A percentile compares a stretch with the other conserved stretches of the same genome.
Conservation (phyloP, 805 yeast genomes). For the Yueomyces sp. region DNA sequence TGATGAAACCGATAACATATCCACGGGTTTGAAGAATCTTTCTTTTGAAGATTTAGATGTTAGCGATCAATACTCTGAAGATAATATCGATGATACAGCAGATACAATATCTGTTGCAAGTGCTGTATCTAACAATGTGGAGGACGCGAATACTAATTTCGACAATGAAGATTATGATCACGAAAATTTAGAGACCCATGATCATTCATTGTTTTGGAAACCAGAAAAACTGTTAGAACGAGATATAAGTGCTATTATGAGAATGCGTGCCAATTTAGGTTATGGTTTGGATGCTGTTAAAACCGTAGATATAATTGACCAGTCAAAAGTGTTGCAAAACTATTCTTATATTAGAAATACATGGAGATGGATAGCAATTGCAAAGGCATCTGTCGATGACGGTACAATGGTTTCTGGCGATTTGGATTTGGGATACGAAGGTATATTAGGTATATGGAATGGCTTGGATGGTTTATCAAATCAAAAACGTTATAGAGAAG, state of each 20-base stretch:
- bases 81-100: constrained; percentile 8
- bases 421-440: constrained; percentile 74
- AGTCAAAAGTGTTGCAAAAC: constrained; percentile 35
- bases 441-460: constrained; percentile 84
- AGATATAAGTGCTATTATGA: constrained; percentile 64
- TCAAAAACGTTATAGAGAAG: constrained; percentile 33
- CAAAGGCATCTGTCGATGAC: constrained; percentile 47
- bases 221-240: constrained; percentile 39
- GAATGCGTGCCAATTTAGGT: constrained; percentile 57
- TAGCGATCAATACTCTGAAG: constrained; percentile 10
- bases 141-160: constrained; percentile 2
- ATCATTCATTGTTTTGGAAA: constrained; percentile 19
- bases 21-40: constrained; percentile 10
- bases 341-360: constrained; percentile 54
- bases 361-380: constrained; percentile 84
- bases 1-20: constrained; percentile 10
- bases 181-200: constrained; percentile 11
- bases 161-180: constrained; percentile 10
- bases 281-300: constrained; percentile 56
- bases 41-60: constrained; percentile 23
- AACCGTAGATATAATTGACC: constrained; percentile 49
- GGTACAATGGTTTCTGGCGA: constrained; percentile 57
- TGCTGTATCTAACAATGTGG: constrained; percentile 1
- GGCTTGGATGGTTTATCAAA: constrained; percentile 42
- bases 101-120: constrained; percentile 2